These are phyloP conservation scores for Metschnikowia lochheadii DNA, from an alignment of 805 yeast species.

Conservation along the genomic window DNA sequence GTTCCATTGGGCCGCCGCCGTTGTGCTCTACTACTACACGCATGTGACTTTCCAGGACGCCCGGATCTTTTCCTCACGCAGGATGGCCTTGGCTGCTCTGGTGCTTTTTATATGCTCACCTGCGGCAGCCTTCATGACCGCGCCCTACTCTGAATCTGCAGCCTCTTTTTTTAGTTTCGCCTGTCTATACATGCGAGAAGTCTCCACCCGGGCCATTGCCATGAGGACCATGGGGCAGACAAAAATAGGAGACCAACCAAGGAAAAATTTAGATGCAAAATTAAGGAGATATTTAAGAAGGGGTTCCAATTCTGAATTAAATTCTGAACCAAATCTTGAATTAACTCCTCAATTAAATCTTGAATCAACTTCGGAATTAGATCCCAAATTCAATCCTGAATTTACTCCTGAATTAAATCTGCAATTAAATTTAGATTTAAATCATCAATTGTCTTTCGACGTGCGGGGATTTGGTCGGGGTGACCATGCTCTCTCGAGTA, in stretches of 20 bases:
- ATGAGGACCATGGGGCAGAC: not conserved
- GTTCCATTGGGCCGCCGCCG: slow-evolving; percentile 46
- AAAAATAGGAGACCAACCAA: no score
- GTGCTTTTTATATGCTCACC: slow-evolving; percentile 60
- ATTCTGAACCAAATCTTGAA: no score
- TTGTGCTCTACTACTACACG: slow-evolving; percentile 52
- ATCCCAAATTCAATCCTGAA: no score
- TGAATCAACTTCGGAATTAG: no score
- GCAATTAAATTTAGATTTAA: no score
- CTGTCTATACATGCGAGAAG: slow-evolving; percentile 52
- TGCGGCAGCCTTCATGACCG: slow-evolving; percentile 72
- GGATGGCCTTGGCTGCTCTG: slow-evolving; percentile 22
- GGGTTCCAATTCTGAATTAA: no score
- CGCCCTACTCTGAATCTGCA: slow-evolving; percentile 73
- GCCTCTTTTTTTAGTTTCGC: slow-evolving; percentile 57
- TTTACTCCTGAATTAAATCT: not conserved
- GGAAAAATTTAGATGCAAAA: no score
- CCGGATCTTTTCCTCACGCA: slow-evolving; percentile 17
- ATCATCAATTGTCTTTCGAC: no score
- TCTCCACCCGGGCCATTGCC: slow-evolving; percentile 15
- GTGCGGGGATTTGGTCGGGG: no score
- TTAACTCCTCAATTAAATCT: no score
- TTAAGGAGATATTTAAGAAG: no score
- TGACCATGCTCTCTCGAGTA: not conserved
- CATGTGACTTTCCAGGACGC: slow-evolving; percentile 16